A percentile compares a stretch with the other conserved stretches of the same genome.
Conservation (phyloP, 2,329 filamentous ascomycete genomes). For the Fusarium lateritium region DNA sequence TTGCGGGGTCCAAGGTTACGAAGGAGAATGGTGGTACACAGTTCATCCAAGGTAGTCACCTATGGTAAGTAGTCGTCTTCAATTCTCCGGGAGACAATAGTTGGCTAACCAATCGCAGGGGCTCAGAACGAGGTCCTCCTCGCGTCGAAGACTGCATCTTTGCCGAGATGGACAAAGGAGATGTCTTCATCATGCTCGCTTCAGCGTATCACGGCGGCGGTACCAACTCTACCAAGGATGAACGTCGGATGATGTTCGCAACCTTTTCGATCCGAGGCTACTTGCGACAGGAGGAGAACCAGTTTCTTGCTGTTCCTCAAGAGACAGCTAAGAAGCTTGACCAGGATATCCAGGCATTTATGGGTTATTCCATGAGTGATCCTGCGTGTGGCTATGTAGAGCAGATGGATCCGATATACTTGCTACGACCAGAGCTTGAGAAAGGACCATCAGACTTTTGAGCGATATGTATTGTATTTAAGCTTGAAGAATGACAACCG, state of each 20-base stretch:
- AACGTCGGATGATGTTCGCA: constrained; percentile 24
- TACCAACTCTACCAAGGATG: constrained; percentile 26
- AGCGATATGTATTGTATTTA: fast-evolving
- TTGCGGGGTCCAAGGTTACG: constrained; percentile 16
- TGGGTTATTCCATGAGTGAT: constrained; percentile 37
- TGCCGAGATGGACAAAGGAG: constrained; percentile 37
- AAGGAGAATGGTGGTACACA: constrained; percentile 32
- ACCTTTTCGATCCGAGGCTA: constrained; percentile 22
- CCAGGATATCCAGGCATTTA: constrained; percentile 26
- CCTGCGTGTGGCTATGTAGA: constrained; percentile 37
- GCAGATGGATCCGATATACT: constrained; percentile 33
- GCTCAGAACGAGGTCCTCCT: constrained; percentile 21
- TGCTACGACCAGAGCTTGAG: constrained; percentile 29
- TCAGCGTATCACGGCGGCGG: constrained; percentile 32
- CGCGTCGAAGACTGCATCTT: constrained; percentile 18
- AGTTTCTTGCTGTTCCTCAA: constrained; percentile 21
- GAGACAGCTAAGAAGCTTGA: constrained; percentile 17
- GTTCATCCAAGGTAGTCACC: constrained; percentile 34
- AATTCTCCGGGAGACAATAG: fast-evolving
- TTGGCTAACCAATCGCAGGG: background rate
- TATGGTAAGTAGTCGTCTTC: constrained; percentile 3
- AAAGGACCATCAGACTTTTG: constrained; percentile 18
- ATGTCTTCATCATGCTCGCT: constrained; percentile 38
- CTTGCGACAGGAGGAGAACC: constrained; percentile 37
- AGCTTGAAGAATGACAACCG: background rate